Conservation (phyloP, 2,329 filamentous ascomycete genomes). For the Calonectria naviculata region DNA sequence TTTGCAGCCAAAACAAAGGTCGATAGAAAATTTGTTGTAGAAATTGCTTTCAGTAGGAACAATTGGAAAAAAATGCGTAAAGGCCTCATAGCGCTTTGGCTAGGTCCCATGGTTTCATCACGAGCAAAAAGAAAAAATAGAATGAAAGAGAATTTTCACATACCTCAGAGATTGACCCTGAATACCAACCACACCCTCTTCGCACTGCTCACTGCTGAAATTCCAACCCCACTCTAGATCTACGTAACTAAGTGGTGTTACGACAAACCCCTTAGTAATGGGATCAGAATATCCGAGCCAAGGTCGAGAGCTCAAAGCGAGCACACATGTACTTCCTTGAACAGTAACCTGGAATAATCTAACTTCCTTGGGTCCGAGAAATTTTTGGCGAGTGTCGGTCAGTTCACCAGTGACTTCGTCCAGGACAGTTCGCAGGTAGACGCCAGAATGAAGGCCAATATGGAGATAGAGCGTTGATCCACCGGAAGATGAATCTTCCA, state of each 20-base stretch:
- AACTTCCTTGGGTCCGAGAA: constrained; percentile 90
- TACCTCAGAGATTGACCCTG: constrained; percentile 90
- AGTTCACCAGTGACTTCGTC: constrained; percentile 97
- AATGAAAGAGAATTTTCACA: constrained; percentile 48
- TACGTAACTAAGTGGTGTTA: constrained; percentile 90
- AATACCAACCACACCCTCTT: constrained; percentile 93
- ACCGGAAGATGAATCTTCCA: constrained; percentile 92
- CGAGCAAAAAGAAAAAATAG: constrained; percentile 56
- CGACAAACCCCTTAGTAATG: constrained; percentile 87
- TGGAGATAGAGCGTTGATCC: constrained; percentile 93
- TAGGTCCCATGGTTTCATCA: constrained; percentile 73
- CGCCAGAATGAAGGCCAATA: constrained; percentile 94
- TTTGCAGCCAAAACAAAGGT: not conserved
- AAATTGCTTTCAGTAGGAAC: constrained; percentile 86
- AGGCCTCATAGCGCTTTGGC: constrained; percentile 66
- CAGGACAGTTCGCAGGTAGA: constrained; percentile 93
- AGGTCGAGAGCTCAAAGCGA: constrained; percentile 92
- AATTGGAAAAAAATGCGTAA: constrained; percentile 79
- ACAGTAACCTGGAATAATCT: constrained; percentile 93
- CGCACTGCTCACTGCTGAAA: constrained; percentile 94
- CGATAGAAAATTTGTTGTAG: constrained; percentile 26
- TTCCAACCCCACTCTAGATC: constrained; percentile 95
- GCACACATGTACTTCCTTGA: constrained; percentile 83
- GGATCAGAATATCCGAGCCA: constrained; percentile 96
- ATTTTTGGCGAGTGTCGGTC: constrained; percentile 93